Evolutionary conservation across 345 rosid species (phyloP).

Genomic region (Capsella bursapastoris): DNA sequence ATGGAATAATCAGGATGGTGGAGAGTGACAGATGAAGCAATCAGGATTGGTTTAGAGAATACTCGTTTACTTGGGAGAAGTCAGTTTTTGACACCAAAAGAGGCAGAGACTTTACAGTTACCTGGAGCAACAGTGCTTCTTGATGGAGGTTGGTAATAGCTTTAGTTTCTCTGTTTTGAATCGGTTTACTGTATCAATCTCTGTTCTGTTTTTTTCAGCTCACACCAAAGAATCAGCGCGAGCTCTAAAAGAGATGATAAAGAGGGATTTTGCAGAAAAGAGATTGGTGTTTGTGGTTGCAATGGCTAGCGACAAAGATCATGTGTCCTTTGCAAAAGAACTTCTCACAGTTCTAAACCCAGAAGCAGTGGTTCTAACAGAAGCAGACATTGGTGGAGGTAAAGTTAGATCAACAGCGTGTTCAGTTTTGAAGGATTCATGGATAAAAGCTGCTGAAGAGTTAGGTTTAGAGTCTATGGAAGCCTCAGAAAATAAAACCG

Average conservation of each 20-base stretch:
- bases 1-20: conserved; percentile 60
- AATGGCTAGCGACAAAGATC: conserved; percentile 95
- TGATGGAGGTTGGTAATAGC: conserved; percentile 74
- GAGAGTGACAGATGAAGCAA: conserved; percentile 67
- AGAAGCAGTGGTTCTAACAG: conserved; percentile 71
- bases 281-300: conserved; percentile 68
- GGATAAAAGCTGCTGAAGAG: conserved; percentile 70
- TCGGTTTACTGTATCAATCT: too few species aligned
- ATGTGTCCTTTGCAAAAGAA: conserved; percentile 78
- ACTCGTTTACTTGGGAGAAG: conserved; percentile 84
- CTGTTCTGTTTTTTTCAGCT: conserved; percentile 53
- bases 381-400: conserved; percentile 73
- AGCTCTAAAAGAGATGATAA: conserved; percentile 66
- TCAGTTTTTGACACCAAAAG: conserved; percentile 66
- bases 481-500: conserved; percentile 32
- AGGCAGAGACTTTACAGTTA: conserved; percentile 65
- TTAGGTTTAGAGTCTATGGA: conserved; percentile 42
- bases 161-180: neutral
- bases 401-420: conserved; percentile 65
- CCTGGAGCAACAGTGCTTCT: conserved; percentile 71
- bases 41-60: conserved; percentile 71
- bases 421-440: conserved; percentile 56
- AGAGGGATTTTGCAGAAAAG: conserved; percentile 58
- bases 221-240: conserved; percentile 93
- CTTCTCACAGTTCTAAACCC: conserved; percentile 62